Evolutionary conservation across 441 rosid genomes (phyloP).

Genomic region (Rhodomyrtus psidioides): DNA sequence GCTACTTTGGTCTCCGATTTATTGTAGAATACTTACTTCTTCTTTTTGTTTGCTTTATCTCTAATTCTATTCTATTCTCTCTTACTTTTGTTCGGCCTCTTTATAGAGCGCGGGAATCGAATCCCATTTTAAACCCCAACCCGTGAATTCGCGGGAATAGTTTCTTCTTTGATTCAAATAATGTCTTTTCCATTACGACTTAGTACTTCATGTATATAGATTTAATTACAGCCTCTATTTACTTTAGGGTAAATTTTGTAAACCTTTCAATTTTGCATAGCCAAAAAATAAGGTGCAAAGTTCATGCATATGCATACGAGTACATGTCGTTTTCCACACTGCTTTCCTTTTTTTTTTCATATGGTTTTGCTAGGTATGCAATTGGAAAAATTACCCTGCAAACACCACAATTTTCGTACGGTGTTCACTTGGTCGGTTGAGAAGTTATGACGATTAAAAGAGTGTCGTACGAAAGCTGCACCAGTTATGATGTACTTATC

Average conservation of each 20-base stretch:
- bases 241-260: neutral
- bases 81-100: no score
- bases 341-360: neutral
- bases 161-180: neutral
- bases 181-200: neutral
- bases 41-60: no score
- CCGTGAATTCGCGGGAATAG: neutral
- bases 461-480: fast-evolving
- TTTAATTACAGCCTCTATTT: neutral
- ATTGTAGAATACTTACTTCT: no score
- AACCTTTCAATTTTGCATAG: neutral
- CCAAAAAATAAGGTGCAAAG: neutral
- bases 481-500: neutral
- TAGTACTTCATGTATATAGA: neutral
- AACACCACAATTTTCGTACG: fast-evolving
- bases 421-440: fast-evolving
- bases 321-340: neutral
- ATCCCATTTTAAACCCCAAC: no score
- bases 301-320: neutral
- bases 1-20: neutral
- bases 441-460: neutral
- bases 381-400: neutral
- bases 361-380: neutral
- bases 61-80: no score
- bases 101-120: no score